Base-by-base conservation (phyloP, 78 protist species). In the Creolimax fragrantissima region DNA sequence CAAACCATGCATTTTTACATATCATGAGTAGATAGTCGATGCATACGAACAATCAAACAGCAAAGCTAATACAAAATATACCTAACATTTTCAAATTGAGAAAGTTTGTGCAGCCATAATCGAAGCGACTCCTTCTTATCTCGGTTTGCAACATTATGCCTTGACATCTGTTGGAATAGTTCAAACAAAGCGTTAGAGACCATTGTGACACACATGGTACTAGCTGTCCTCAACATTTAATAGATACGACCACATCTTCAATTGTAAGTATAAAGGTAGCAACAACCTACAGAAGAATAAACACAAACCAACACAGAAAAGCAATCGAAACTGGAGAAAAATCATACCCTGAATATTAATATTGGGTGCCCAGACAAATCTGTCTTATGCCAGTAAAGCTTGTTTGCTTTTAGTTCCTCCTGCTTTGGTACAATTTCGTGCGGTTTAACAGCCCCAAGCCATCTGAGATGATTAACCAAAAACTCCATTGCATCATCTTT, bases 91-190 rank as follows among this genome's bases (percentile, higher is more conserved):
- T 58, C 74, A 24, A 58, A 47, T 6, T 89, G 84, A n/a, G 43
- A 67, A 7, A 89, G 0, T 41, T 4, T 44, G 3, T 24, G 45
- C 39, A 89, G 39, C 44, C 6, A 45, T 4, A 45, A 5, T 37
- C 41, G 32, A 84, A 89, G 45, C 5, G 91, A 32, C 67, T 89
- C 91, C n/a, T 44, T 35, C 91, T 89, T 89, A 44, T 47, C 91
- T 7, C 91, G 45, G 66, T 89, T 5, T n/a, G 91, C 17, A 32
- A 44, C n/a, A 3, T 17, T 3, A 43, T 89, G 91, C 41, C 35
- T 4, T 3, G 32, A 4, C n/a, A 45, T 44, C 84, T 42, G 81
- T n/a, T 66, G 66, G 37, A 35, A 4, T 58, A 58, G 11, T 24
- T 17, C 74, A 58, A 17, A 1, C 74, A 58, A 58, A 58, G 0